Conservation (phyloP, 2,329 filamentous ascomycete species). For the Ploettnerulaceae sp. region DNA sequence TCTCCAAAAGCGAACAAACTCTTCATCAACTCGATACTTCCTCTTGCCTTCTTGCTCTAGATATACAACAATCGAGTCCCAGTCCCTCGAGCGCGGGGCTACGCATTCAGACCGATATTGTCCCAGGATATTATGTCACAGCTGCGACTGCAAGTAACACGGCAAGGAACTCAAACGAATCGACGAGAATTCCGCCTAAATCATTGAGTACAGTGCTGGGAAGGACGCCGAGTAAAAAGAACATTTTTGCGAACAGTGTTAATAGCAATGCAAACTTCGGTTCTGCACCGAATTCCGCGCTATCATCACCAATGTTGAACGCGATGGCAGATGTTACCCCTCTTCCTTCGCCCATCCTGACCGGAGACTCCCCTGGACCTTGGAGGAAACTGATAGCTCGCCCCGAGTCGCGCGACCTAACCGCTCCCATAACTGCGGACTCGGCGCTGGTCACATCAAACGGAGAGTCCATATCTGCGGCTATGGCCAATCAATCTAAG, state of each 20-base stretch:
- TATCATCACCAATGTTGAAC: slow-evolving; percentile 69
- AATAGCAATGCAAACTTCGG: slow-evolving; percentile 37
- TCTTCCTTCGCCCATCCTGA: slow-evolving; percentile 68
- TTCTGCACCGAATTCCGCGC: slow-evolving; percentile 58
- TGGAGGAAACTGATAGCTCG: slow-evolving; percentile 52
- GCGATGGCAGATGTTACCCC: slow-evolving; percentile 77
- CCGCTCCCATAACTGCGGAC: slow-evolving; percentile 37
- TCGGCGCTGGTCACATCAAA: slow-evolving; percentile 47
- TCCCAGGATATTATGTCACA: slow-evolving; percentile 26
- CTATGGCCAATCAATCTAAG: slow-evolving; percentile 49
- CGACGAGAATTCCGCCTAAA: slow-evolving; percentile 11
- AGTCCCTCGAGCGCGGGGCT: slow-evolving; percentile 32
- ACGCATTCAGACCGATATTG: slow-evolving; percentile 36
- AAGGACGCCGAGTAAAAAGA: slow-evolving; percentile 57
- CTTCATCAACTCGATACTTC: slow-evolving; percentile 27
- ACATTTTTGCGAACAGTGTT: slow-evolving; percentile 46
- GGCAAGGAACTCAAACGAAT: slow-evolving; percentile 18
- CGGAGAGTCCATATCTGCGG: slow-evolving; percentile 48
- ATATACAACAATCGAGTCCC: slow-evolving; percentile 14
- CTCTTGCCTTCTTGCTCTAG: slow-evolving; percentile 18
- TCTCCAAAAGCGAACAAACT: slow-evolving; percentile 9
- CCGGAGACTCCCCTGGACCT: slow-evolving; percentile 59
- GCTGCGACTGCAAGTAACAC: slow-evolving; percentile 23
- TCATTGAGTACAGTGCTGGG: slow-evolving; percentile 37
- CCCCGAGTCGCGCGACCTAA: slow-evolving; percentile 44